These are phyloP conservation scores for Magnusiomyces suaveolens DNA, from an alignment of 1,139 yeast species.

Conservation along the genomic window DNA sequence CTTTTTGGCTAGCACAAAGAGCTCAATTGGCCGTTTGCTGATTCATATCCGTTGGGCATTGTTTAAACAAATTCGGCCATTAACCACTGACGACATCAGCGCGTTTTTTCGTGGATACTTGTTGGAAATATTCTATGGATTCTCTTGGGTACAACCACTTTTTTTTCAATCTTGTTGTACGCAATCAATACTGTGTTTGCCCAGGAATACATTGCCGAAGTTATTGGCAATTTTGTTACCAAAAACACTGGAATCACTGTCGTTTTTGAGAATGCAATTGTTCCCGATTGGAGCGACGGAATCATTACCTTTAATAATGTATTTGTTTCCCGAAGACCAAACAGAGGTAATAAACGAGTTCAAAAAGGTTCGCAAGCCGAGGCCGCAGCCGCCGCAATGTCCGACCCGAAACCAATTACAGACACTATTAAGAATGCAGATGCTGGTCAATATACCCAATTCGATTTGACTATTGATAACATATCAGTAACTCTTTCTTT, in stretches of 20 bases:
- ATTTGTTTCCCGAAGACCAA: constrained; percentile 76
- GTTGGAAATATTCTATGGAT: constrained; percentile 76
- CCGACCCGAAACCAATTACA: not conserved
- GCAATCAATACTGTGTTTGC: constrained; percentile 80
- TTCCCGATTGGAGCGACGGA: constrained; percentile 90
- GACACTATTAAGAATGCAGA: no score
- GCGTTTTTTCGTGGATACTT: constrained; percentile 87
- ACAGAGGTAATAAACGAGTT: constrained; percentile 30
- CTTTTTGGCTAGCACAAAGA: constrained; percentile 44
- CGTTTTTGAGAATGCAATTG: constrained; percentile 86
- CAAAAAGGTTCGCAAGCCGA: constrained; percentile 67
- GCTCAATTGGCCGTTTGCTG: constrained; percentile 41
- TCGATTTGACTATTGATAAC: constrained; percentile 80
- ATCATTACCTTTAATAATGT: constrained; percentile 76
- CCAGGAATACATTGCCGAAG: constrained; percentile 76
- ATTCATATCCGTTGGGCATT: constrained; percentile 64
- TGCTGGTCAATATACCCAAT: constrained; percentile 76
- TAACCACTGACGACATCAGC: constrained; percentile 77
- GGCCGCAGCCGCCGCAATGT: constrained; percentile 40
- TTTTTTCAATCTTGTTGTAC: constrained; percentile 66
- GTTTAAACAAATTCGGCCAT: constrained; percentile 55
- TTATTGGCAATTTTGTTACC: constrained; percentile 74
- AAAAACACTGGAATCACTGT: constrained; percentile 79
- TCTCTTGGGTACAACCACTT: constrained; percentile 81
- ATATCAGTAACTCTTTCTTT: constrained; percentile 73